Percentiles rank a stretch among this genome's conserved stretches.
Evolutionary conservation across 352 stramenopile genomes (phyloP).

Genomic region (Globisporangium apiculatum): DNA sequence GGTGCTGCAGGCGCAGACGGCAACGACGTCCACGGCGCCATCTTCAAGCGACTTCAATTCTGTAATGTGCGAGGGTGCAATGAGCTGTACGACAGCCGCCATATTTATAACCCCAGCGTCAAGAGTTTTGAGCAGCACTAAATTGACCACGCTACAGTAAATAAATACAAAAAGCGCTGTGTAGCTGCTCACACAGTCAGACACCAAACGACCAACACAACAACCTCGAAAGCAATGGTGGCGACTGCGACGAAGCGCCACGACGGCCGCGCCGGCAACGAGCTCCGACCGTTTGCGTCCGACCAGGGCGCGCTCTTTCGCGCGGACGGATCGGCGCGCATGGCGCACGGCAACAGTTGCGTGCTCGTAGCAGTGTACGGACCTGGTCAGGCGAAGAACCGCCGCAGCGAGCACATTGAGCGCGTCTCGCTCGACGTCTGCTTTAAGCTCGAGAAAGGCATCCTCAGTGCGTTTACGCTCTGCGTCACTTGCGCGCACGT

Average conservation of each 20-base stretch:
- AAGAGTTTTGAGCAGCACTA: too few relatives aligned
- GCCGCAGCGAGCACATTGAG: conserved; percentile 58
- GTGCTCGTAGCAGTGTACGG: conserved; percentile 75
- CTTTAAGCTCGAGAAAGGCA: conserved; percentile 77
- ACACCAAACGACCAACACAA: neutral
- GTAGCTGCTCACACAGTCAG: neutral
- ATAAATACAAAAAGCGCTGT: too few relatives aligned
- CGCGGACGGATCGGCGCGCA: conserved; percentile 69
- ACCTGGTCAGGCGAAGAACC: conserved; percentile 65
- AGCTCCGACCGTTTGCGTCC: conserved; percentile 66
- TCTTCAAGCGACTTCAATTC: too few relatives aligned
- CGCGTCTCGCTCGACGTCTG: conserved; percentile 62
- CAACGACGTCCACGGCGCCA: conserved; percentile 2
- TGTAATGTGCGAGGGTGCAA: too few relatives aligned
- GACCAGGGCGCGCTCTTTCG: conserved; percentile 75
- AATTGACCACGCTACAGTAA: too few relatives aligned
- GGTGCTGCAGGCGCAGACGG: neutral
- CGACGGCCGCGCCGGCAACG: conserved; percentile 66
- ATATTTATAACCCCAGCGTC: too few relatives aligned
- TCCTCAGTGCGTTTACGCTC: conserved; percentile 35
- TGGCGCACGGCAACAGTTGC: conserved; percentile 67
- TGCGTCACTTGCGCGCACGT: neutral
- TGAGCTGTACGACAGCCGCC: too few relatives aligned
- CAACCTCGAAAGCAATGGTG: conserved; percentile 21
- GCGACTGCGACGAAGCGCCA: conserved; percentile 27